These are phyloP conservation scores for Vicia faba DNA, from an alignment of 306 rosid species.

Conservation along the genomic window DNA sequence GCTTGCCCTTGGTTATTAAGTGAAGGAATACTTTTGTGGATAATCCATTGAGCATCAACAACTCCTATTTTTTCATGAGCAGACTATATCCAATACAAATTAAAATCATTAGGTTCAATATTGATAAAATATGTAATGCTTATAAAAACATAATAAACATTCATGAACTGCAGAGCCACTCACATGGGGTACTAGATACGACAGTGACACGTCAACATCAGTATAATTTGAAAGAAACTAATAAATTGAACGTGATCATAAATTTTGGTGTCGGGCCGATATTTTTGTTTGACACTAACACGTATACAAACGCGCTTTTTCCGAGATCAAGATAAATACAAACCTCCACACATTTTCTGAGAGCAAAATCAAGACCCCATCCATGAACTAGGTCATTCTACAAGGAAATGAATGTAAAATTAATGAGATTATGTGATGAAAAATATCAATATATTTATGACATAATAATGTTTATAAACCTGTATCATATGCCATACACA, in stretches of 20 bases:
- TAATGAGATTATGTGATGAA: slow-evolving; percentile 9
- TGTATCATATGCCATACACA: slow-evolving; percentile 97
- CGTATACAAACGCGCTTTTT: too few species aligned
- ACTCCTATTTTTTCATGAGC: slow-evolving; percentile 89
- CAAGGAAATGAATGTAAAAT: neutral
- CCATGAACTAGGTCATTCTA: slow-evolving; percentile 94
- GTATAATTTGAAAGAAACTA: too few species aligned
- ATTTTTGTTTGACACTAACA: too few species aligned
- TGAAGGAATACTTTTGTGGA: slow-evolving; percentile 82
- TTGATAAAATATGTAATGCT: neutral
- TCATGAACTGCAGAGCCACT: too few species aligned
- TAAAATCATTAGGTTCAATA: neutral
- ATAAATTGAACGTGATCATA: too few species aligned
- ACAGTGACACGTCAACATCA: too few species aligned
- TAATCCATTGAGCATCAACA: slow-evolving; percentile 84
- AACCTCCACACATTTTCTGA: slow-evolving; percentile 82
- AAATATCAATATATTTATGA: neutral
- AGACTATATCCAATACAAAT: slow-evolving; percentile 53
- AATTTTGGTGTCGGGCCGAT: too few species aligned
- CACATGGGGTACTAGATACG: too few species aligned
- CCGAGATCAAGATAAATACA: too few species aligned
- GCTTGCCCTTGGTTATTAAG: slow-evolving; percentile 86
- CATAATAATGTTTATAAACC: slow-evolving; percentile 31
- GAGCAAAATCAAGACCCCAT: slow-evolving; percentile 96
- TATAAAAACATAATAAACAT: neutral